Base-by-base conservation (phyloP, 2,329 filamentous ascomycete genomes). In the Huntiella omanensis region DNA sequence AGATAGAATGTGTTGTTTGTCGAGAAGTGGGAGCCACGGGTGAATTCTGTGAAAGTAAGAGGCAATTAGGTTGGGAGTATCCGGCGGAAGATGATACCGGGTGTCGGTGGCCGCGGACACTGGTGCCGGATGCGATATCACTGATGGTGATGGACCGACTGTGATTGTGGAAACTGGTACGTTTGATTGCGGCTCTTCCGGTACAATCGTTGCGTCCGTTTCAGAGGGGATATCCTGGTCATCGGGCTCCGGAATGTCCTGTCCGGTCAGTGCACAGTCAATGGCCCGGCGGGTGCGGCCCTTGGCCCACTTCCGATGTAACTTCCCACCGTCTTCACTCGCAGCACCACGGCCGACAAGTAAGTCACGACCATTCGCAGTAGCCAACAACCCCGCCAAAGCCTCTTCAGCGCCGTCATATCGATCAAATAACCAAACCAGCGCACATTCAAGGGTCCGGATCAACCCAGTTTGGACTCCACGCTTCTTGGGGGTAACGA, bases 381-480 rank as follows among this genome's bases (percentile, higher is more conserved):
- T 59, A 6, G 65, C 66, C 47, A 82, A 61, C 43, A 77, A 60
- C 5, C 60, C 60, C 41, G 71, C 67, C 17, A 83, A 65, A 11
- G 68, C 65, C 44, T 67, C 64, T 57, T 83, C 77, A 41, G 67
- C 69, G 7, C 69, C 73, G 11, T 73, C 67, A 33, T 75, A 68
- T 46, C 71, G 70, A 49, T 74, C 69, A 50, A 83, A 78, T 1
- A 81, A 62, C 65, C 76, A 76, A 10, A 76, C 77, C 46, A 82
- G 66, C 7, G 77, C 70, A 38, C 81, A 60, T 58, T 87, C 82
- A 13, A 87, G 64, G 0, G 79, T 80, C 33, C 80, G 71, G 46
- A 87, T 78, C 55, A 86, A 85, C 12, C 83, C 82, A n/a, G 82
- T 82, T 54, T 81, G 81, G 8, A 87, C 74, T 3, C 83, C 82